Evolutionary conservation across 2,329 filamentous ascomycete species (phyloP), one percentile per base, ranked within the genome.

Genomic region (Colletotrichum sp.): DNA sequence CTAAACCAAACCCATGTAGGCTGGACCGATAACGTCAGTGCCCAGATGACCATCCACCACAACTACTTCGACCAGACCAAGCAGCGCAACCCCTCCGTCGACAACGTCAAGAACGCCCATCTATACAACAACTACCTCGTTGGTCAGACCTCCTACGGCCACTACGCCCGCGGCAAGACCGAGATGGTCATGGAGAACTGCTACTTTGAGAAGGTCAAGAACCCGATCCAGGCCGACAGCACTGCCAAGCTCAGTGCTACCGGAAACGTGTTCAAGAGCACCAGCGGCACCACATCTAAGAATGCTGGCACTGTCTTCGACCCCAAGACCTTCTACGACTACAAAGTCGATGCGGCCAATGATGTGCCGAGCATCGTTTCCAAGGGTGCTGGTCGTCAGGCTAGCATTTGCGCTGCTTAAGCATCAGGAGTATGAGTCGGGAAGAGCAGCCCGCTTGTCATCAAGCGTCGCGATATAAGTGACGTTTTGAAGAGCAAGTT

Each of bases 111-210:
- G 52, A 67, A 79, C 68, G 79, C 78, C 27, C 80, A 81, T 62
- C 65, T 81, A n/a, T 81, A 81, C 79, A 81, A 81, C 73, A 81
- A 81, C 73, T 80, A 80, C 65, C 76, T 81, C 22, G 67, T 78
- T 69, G 78, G 79, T 8, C 70, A 77, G 59, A 80, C 77, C 12
- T 79, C 77, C 3, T 80, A 81, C 67, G 80, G 80, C 11, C 79
- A 81, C 78, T 81, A 81, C 67, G 77, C 79, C 13, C 78, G 80
- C 11, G 80, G 80, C 13, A 72, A 57, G 39, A 81, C 80, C 9
- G 75, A 79, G 66, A 78, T 78, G 73, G 77, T 78, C 39, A 77
- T 81, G n/a, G 80, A 81, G 76, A 81, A 81, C 75, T 78, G 77
- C 72, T 80, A 78, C 77, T 81, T 81, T 30, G 76, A 79, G 22